phyloP scores from a whole-genome alignment of 139 green algal species.

The Edaphochlamys debaryana region DNA sequence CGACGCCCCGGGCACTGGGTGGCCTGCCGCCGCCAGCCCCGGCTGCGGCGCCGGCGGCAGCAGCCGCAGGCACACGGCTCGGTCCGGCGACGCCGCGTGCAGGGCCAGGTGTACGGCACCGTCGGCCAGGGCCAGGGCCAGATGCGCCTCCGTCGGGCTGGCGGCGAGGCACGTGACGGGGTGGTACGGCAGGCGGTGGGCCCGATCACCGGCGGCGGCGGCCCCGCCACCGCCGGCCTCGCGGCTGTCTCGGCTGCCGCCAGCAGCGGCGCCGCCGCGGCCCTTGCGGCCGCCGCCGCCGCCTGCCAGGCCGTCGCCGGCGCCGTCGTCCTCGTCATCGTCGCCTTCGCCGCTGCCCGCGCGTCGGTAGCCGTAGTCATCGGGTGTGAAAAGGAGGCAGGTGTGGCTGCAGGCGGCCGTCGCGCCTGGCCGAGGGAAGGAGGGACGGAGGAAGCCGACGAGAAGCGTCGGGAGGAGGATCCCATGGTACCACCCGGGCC shows the following conservation, averaged over 20 bases:
- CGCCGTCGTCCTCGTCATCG: not conserved
- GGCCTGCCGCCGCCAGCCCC: not conserved
- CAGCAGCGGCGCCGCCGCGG: not conserved
- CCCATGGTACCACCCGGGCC: not conserved
- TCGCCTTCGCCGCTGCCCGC: too few species aligned
- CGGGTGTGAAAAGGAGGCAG: not conserved
- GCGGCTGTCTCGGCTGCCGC: not conserved
- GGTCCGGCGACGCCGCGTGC: not conserved
- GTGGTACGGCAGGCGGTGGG: not conserved
- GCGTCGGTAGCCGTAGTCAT: constrained; percentile 13
- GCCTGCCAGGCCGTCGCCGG: not conserved
- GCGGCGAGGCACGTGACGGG: not conserved
- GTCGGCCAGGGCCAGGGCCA: constrained; percentile 23
- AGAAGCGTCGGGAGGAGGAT: too few species aligned
- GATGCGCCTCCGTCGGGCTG: constrained; percentile 2
- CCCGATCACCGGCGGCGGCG: not conserved
- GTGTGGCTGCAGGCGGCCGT: not conserved
- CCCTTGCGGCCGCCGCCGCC: not conserved
- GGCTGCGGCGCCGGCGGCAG: constrained; percentile 6
- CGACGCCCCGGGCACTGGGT: not conserved
- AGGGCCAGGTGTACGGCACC: constrained; percentile 23
- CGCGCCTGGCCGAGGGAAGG: not conserved
- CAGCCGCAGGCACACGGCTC: constrained; percentile 4
- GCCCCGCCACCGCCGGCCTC: not conserved
- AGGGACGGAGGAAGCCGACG: too few species aligned